Evolutionary conservation across 257 asterid genomes (phyloP).

Genomic region (Lycium ferocissimum): DNA sequence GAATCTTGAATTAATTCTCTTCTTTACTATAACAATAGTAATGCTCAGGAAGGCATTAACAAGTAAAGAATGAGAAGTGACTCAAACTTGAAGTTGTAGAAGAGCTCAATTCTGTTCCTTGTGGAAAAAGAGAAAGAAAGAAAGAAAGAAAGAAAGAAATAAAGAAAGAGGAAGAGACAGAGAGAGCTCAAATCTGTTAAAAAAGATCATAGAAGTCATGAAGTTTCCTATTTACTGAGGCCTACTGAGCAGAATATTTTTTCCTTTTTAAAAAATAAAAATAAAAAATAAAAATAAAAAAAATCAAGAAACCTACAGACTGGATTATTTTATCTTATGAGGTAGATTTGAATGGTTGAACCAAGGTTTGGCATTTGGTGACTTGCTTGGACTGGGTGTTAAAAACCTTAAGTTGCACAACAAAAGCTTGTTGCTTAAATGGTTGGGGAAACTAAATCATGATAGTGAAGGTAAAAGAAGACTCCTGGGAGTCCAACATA

Average conservation of each 20-base stretch:
- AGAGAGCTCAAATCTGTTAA: no score
- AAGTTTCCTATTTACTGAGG: background rate
- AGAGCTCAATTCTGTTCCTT: background rate
- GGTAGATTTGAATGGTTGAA: background rate
- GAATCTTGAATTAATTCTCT: background rate
- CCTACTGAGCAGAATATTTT: background rate
- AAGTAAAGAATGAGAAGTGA: conserved; percentile 10
- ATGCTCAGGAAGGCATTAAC: conserved; percentile 3
- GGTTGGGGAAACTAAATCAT: background rate
- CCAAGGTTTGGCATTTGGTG: background rate
- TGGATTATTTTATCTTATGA: background rate
- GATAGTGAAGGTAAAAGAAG: background rate
- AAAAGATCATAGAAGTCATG: background rate
- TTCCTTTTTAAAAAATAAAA: background rate
- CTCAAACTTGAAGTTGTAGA: background rate
- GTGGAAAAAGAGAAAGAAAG: background rate
- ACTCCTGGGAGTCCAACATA: background rate
- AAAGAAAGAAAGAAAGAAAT: background rate
- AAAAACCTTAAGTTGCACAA: background rate
- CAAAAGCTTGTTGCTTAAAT: background rate
- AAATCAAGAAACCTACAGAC: background rate
- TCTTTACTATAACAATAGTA: background rate
- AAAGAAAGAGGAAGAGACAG: background rate
- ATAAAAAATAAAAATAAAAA: no score
- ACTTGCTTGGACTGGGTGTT: background rate